phyloP scores from a whole-genome alignment of 441 rosid species.

The Arabidopsis hybrid region DNA sequence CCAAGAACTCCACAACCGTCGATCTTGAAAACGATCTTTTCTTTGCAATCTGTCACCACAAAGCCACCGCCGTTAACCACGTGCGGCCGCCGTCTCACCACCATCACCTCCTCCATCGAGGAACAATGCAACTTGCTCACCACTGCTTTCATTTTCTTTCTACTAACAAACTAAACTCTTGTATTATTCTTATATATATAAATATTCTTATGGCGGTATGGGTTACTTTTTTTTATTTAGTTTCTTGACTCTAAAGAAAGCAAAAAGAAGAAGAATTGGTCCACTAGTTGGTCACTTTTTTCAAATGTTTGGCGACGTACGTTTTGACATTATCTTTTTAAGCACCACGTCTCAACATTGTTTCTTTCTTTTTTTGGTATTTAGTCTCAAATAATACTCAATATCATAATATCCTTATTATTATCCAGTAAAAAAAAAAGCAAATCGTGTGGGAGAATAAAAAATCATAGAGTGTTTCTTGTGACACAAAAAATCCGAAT shows the following conservation, averaged over 20 bases:
- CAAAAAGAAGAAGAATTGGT: slow-evolving; percentile 31
- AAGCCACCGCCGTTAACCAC: slow-evolving; percentile 85
- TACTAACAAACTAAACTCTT: slow-evolving; percentile 23
- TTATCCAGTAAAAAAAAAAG: not conserved
- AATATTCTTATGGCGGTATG: slow-evolving; percentile 8
- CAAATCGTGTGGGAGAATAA: not conserved
- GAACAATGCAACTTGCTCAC: slow-evolving; percentile 76
- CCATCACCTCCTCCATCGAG: slow-evolving; percentile 55
- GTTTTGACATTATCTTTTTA: slow-evolving; percentile 9
- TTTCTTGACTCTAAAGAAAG: slow-evolving; percentile 43
- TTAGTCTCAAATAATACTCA: not conserved
- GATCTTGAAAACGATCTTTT: slow-evolving; percentile 67
- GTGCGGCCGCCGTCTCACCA: slow-evolving; percentile 77
- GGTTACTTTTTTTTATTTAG: slow-evolving; percentile 2
- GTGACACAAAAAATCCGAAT: not conserved
- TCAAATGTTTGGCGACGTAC: slow-evolving; percentile 42
- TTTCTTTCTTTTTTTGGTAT: not conserved
- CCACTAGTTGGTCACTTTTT: slow-evolving; percentile 22
- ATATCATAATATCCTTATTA: not conserved
- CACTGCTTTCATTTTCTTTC: slow-evolving; percentile 45
- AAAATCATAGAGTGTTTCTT: not conserved
- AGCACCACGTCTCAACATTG: slow-evolving; percentile 24
- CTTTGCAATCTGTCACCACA: slow-evolving; percentile 71
- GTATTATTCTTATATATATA: slow-evolving; percentile 8
- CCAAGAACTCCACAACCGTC: slow-evolving; percentile 90